Conservation (phyloP, 208 protist species). For the Herpetomonas muscarum region DNA sequence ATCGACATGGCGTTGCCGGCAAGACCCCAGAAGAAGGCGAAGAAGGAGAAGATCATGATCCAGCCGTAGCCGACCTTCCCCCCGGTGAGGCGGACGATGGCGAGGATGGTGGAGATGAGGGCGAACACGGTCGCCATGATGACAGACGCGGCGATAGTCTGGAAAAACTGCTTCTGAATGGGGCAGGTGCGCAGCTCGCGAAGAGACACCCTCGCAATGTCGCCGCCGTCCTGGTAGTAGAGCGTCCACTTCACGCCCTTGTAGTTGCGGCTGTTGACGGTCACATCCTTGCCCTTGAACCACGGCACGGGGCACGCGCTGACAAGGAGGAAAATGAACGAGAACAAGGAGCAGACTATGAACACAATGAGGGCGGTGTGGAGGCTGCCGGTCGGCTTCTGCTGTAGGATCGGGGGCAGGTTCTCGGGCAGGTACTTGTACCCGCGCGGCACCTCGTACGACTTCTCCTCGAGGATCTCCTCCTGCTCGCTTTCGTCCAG, state of each 20-base stretch:
- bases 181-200: constrained; percentile 25
- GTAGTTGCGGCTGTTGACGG: constrained; percentile 31
- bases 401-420: constrained; percentile 36
- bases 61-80: constrained; percentile 35
- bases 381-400: constrained; percentile 21
- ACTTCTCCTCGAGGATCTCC: constrained; percentile 29
- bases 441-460: constrained; percentile 51
- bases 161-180: constrained; percentile 62
- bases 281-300: constrained; percentile 42
- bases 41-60: constrained; percentile 43
- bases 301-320: constrained; percentile 42
- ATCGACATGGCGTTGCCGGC: constrained; percentile 51
- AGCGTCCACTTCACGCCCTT: constrained; percentile 33
- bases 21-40: constrained; percentile 47
- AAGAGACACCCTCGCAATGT: constrained; percentile 12
- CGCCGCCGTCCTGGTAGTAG: constrained; percentile 30
- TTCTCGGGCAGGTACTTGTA: constrained; percentile 45
- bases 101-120: constrained; percentile 29
- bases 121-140: constrained; percentile 39
- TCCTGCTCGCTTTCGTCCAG: constrained; percentile 35
- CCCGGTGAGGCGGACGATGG: constrained; percentile 24
- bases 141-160: constrained; percentile 37
- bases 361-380: constrained; percentile 31
- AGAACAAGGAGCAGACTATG: constrained; percentile 25
- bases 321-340: constrained; percentile 39